These are phyloP conservation scores for Neocatenulostroma microsporum DNA, from an alignment of 2,329 filamentous ascomycete species.

Conservation along the genomic window DNA sequence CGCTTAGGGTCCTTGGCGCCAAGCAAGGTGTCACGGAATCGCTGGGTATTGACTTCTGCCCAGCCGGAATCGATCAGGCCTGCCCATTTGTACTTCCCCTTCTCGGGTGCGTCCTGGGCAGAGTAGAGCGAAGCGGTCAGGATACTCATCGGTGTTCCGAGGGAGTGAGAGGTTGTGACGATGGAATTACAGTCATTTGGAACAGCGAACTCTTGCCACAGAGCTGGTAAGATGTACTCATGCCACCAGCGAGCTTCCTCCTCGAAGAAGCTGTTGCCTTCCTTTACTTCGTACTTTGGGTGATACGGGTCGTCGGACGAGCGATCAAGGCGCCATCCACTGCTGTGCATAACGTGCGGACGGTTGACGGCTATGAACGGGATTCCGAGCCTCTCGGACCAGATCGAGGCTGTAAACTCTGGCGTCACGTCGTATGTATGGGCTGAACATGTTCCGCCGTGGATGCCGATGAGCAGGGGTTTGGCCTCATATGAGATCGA, in stretches of 20 bases:
- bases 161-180: slow-evolving; percentile 7
- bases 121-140: slow-evolving; percentile 3
- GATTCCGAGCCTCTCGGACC: slow-evolving; percentile 4
- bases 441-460: slow-evolving; percentile 7
- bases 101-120: neutral
- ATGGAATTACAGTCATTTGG: slow-evolving; percentile 5
- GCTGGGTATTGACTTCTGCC: slow-evolving; percentile 3
- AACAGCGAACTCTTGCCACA: slow-evolving; percentile 5
- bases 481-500: neutral
- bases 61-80: slow-evolving; percentile 3
- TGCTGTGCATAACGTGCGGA: slow-evolving; percentile 5
- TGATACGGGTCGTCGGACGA: neutral
- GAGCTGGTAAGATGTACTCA: slow-evolving; percentile 5
- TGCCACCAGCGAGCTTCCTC: slow-evolving; percentile 8
- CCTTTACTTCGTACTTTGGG: neutral
- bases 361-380: slow-evolving; percentile 7
- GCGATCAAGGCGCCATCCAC: slow-evolving; percentile 6
- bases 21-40: neutral
- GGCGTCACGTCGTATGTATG: slow-evolving; percentile 5
- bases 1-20: neutral
- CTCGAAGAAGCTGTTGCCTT: slow-evolving; percentile 2
- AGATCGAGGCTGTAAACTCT: slow-evolving; percentile 7
- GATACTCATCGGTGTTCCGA: slow-evolving; percentile 5
- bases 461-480: slow-evolving; percentile 7
- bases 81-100: slow-evolving; percentile 4